Evolutionary conservation across 345 rosid species (phyloP).

Genomic region (Streptanthus diversifolius): DNA sequence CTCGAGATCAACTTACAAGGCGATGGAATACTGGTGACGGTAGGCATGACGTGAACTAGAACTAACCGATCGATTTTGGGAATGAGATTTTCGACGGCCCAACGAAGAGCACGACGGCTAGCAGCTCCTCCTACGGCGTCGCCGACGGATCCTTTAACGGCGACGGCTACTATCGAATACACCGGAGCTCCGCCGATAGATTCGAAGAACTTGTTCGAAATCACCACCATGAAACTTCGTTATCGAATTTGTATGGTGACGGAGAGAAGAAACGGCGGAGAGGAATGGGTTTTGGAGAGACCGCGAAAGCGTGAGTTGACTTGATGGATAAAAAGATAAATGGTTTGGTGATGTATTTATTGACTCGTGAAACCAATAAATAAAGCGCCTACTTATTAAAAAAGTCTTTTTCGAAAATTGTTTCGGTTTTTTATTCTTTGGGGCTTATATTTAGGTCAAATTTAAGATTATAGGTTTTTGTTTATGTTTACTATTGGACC

Average conservation of each 20-base stretch:
- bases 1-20: conserved; percentile 49
- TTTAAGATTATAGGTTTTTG: background rate
- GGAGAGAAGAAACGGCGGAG: background rate
- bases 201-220: conserved; percentile 26
- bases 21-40: conserved; percentile 57
- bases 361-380: background rate
- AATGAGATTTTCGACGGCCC: conserved; percentile 62
- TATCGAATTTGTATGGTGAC: background rate
- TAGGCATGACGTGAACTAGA: conserved; percentile 74
- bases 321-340: background rate
- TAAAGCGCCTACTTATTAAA: conserved; percentile 18
- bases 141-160: conserved; percentile 56
- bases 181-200: conserved; percentile 19
- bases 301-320: conserved; percentile 16
- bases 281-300: background rate
- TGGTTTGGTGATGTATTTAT: conserved; percentile 15
- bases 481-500: background rate
- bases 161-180: conserved; percentile 45
- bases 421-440: background rate
- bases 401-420: background rate
- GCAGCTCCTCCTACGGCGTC: conserved; percentile 48
- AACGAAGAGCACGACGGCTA: conserved; percentile 74
- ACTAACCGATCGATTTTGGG: conserved; percentile 50
- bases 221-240: conserved; percentile 22
- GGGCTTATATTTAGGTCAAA: background rate